Conservation (phyloP, 495 filamentous ascomycete species). For the Tuber calosporum region DNA sequence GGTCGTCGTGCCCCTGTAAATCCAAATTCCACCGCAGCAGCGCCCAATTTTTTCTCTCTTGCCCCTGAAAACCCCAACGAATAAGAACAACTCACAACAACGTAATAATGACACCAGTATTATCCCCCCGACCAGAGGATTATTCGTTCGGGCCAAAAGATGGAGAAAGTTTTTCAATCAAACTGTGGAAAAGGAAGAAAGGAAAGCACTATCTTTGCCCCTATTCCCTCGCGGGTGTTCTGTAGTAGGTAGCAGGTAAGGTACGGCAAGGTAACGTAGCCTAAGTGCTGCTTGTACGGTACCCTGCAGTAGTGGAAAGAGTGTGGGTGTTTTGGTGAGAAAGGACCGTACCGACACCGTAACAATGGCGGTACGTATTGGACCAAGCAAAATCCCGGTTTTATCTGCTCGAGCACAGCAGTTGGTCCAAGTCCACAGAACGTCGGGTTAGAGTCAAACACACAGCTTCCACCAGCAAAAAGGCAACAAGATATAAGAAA, state of each 20-base stretch:
- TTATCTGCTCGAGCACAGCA: not conserved
- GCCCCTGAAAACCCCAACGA: conserved; percentile 37
- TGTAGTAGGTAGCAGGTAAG: not conserved
- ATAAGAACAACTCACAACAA: conserved; percentile 19
- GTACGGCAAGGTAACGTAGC: not conserved
- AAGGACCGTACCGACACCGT: not conserved
- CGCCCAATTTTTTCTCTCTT: conserved; percentile 21
- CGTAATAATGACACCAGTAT: not conserved
- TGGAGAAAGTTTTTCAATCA: not conserved
- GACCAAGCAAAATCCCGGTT: not conserved
- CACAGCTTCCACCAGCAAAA: not conserved
- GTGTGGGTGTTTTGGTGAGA: not conserved
- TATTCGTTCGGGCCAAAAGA: not conserved
- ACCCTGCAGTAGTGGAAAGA: not conserved
- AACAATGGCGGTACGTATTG: not conserved
- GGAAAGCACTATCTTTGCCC: not conserved
- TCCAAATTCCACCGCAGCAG: conserved; percentile 26
- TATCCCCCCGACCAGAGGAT: not conserved
- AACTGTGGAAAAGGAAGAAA: not conserved
- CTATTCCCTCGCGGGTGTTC: not conserved
- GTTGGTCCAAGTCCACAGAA: not conserved
- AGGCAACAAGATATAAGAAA: not conserved
- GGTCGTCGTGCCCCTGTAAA: conserved; percentile 24
- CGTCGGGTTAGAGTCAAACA: not conserved
- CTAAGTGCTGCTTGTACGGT: not conserved